Base-by-base conservation (phyloP, 2,329 filamentous ascomycete species). In the Fonsecaea multimorphosa region DNA sequence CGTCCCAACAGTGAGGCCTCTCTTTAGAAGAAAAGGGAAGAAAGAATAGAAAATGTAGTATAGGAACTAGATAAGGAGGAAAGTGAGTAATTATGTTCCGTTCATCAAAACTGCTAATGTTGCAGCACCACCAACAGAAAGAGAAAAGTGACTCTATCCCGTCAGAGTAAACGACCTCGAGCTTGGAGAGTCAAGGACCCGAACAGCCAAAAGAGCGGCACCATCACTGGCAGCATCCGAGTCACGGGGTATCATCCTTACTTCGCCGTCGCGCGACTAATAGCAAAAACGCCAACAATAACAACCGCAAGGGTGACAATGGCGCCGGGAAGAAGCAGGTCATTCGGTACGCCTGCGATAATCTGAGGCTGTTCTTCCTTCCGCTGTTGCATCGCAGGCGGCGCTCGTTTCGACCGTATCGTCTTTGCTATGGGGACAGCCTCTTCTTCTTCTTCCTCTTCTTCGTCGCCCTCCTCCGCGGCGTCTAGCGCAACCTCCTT, bases 221-320 rank as follows among this genome's bases (percentile, higher is more conserved):
- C 19, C 19, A 24, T 8, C 11, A 27, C 9, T 16, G 22, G 9
- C 44, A 49, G 44, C 44, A 27, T 49, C 16, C 19, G 29, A 44
- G 34, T 31, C 60, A 36, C 56, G 51, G 49, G 55, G 22, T 58
- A 59, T 54, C 58, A 40, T 46, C 34, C 46, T 65, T 52, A 71
- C 60, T 69, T 71, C 24, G 67, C 62, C 14, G 67, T 66, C 19
- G 71, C 66, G 32, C 93, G 88, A 67, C 91, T 89, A 73, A 99
- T 87, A 49, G 93, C 89, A 80, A 99, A 99, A 11, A 98, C 94
- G 70, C 91, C 92, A 46, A 96, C 85, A 78, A 99, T 97, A 40
- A 97, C 93, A 51, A 96, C 92, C 9, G 94, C 95, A 74, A 99
- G 81, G n/a, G 93, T 93, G 64, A 95, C 93, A 76, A 99, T 94